Evolutionary conservation across 202 grass and related monocot species (phyloP).

Genomic region (Bolboschoenoplectus hybrid): DNA sequence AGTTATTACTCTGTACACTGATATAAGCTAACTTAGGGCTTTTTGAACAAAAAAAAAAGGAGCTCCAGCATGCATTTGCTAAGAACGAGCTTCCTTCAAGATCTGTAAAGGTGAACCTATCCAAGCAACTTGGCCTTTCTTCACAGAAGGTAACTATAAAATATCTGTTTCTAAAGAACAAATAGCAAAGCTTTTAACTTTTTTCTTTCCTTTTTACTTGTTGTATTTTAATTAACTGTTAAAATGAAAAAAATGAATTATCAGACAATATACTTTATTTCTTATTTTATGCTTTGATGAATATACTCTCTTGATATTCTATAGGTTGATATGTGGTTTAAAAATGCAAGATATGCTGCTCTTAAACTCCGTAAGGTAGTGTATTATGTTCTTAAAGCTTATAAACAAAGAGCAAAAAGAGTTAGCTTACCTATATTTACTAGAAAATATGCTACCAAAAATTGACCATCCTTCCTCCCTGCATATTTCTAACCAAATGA

Average conservation of each 20-base stretch:
- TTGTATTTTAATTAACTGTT: constrained; percentile 3
- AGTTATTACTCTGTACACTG: constrained; percentile 30
- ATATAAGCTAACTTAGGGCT: constrained; percentile 36
- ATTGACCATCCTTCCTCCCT: neutral
- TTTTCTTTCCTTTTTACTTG: constrained; percentile 20
- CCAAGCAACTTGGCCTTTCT: constrained; percentile 70
- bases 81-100: constrained; percentile 84
- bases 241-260: constrained; percentile 35
- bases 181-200: constrained; percentile 15
- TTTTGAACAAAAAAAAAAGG: constrained; percentile 47
- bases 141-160: constrained; percentile 67
- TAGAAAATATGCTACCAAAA: neutral
- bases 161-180: constrained; percentile 28
- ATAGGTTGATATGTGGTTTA: constrained; percentile 96
- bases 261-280: constrained; percentile 15
- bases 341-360: constrained; percentile 91
- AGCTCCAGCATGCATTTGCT: constrained; percentile 76
- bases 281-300: neutral
- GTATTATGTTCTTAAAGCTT: constrained; percentile 28
- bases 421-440: neutral
- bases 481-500: neutral
- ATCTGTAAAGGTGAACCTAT: constrained; percentile 70
- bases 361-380: constrained; percentile 77
- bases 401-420: neutral
- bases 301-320: constrained; percentile 41